Conservation (phyloP, 148 eudicot species). For the Chenopodium album region DNA sequence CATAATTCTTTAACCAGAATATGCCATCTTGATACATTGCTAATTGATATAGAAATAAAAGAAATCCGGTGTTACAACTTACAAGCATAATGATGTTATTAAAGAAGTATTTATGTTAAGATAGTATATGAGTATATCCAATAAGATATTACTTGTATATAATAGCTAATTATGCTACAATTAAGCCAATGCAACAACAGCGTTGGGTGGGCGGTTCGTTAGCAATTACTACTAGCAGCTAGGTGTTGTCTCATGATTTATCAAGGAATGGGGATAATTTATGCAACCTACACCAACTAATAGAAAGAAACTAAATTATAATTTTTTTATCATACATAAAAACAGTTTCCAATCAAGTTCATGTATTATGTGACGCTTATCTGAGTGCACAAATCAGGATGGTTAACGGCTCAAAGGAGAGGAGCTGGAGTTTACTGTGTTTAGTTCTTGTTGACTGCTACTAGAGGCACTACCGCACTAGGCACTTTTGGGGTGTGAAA, state of each 20-base stretch:
- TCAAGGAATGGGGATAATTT: not conserved
- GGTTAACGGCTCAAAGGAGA: too few relatives aligned
- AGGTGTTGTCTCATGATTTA: not conserved
- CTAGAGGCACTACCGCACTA: too few relatives aligned
- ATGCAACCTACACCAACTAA: too few relatives aligned
- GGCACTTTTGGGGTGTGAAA: too few relatives aligned
- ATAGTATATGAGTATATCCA: not conserved
- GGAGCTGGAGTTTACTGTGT: too few relatives aligned
- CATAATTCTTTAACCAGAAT: not conserved
- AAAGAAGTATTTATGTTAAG: not conserved
- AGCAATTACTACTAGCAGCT: not conserved
- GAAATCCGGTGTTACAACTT: not conserved
- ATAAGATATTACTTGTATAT: not conserved
- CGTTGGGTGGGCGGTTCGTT: constrained; percentile 7
- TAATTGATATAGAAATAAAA: not conserved
- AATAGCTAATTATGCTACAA: not conserved
- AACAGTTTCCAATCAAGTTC: too few relatives aligned
- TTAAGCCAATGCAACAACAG: not conserved
- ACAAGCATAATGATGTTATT: not conserved
- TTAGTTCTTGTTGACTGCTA: too few relatives aligned
- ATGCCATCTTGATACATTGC: not conserved
- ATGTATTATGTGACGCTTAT: too few relatives aligned
- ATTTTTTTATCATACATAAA: too few relatives aligned
- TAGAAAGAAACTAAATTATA: too few relatives aligned
- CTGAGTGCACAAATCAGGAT: too few relatives aligned